A percentile compares a stretch with the other conserved stretches of the same genome.
These are phyloP conservation scores for Trapa bicornis DNA, from an alignment of 345 rosid genomes.

Conservation along the genomic window DNA sequence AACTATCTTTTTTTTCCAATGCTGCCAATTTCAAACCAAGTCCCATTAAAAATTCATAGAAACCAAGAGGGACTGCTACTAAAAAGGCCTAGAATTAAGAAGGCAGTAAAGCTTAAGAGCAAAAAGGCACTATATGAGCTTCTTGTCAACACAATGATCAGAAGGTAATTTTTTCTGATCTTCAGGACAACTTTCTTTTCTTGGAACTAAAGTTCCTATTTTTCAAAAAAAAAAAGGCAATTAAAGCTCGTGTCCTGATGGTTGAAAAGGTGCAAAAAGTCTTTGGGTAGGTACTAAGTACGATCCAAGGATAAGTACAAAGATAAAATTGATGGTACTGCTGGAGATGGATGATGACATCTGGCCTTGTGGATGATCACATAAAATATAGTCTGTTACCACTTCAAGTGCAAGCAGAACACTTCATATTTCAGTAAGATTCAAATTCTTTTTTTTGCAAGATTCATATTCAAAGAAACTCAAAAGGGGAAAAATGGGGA, in stretches of 20 bases:
- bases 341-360: not conserved
- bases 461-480: not conserved
- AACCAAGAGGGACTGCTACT: not conserved
- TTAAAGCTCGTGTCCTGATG: no score
- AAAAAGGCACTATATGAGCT: not conserved
- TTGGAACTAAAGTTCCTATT: no score
- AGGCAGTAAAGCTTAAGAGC: no score
- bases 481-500: not conserved
- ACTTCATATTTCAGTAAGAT: not conserved
- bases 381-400: not conserved
- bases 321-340: not conserved
- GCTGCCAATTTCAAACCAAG: not conserved
- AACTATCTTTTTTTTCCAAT: no score
- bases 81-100: not conserved
- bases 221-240: no score
- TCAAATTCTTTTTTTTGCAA: no score
- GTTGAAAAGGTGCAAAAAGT: no score
- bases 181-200: not conserved
- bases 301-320: not conserved
- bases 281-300: no score
- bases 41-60: not conserved
- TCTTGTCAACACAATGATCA: not conserved
- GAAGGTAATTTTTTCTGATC: not conserved
- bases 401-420: not conserved
- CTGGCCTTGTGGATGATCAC: not conserved